Base-by-base conservation (phyloP, 345 rosid genomes). In the Triadica sebifera region DNA sequence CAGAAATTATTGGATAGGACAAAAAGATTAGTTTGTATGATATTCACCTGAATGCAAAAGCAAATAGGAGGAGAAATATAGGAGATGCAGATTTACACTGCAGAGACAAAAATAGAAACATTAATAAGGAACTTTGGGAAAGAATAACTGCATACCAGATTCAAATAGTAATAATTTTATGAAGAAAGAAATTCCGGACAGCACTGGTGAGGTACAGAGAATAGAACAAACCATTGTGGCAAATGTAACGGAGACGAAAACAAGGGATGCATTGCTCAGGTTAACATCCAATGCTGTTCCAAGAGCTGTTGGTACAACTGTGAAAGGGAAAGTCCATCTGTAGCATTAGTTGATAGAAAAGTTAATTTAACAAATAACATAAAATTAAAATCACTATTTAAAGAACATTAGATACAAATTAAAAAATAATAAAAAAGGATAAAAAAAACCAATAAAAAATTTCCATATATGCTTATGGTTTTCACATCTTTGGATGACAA, bases 61-160 rank as follows among this genome's bases (percentile, higher is more conserved):
- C 97, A 78, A 96, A 96, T 47, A 96, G 74, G 68, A 96, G 91
- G 77, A 96, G 99, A 84, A 93, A 96, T 85, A 96, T 90, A 50
- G 99, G 99, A 60, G 97, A 80, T 56, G 98, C 99, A 71, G 99
- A 95, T 90, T 95, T 95, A 86, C 99, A 95, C 98, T 95, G 91
- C 89, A 86, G 69, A 64, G 8, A 72, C 29, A 66, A 50, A 46
- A 60, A 34, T 69, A 13, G 70, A 25, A 49, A 68, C 61, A 65
- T 76, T 72, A 68, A 56, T 66, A 77, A 77, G 74, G 65, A 43
- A 70, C 61, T 19, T 34, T 41, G 57, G 15, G 51, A 46, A 20
- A 67, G 58, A 64, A 61, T 39, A 63, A 67, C 37, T 67, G 7
- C 57, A 57, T 47, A 38, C 2, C 65, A 77, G 58, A 76, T 73